Evolutionary conservation across 1,284 basidiomycete genomes (phyloP).

Genomic region (Malassezia equina): DNA sequence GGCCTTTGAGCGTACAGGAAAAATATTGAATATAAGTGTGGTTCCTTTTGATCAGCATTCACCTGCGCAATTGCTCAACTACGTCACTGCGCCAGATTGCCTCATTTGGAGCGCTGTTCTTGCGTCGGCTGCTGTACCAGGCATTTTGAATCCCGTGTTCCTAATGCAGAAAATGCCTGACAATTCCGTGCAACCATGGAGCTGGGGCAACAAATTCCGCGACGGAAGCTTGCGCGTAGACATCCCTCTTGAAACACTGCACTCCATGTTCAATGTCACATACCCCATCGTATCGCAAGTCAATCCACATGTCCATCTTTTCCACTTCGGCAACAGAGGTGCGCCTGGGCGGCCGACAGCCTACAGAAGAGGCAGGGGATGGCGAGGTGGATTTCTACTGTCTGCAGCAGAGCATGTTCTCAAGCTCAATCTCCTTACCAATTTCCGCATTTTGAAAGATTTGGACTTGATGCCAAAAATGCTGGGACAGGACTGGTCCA

Average conservation of each 20-base stretch:
- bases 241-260: conserved; percentile 82
- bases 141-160: conserved; percentile 56
- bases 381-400: conserved; percentile 74
- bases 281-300: conserved; percentile 91
- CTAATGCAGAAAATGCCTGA: conserved; percentile 82
- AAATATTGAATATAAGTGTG: conserved; percentile 83
- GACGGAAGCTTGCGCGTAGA: conserved; percentile 57
- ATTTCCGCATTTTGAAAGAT: conserved; percentile 44
- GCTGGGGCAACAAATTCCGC: conserved; percentile 60
- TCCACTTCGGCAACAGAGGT: conserved; percentile 88
- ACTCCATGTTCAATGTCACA: conserved; percentile 63
- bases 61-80: conserved; percentile 88
- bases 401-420: conserved; percentile 48
- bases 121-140: conserved; percentile 44
- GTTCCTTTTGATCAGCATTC: conserved; percentile 81
- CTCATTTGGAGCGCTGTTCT: conserved; percentile 54
- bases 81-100: conserved; percentile 83
- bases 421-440: conserved; percentile 41
- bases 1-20: conserved; percentile 80
- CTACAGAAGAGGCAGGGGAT: conserved; percentile 73
- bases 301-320: conserved; percentile 95
- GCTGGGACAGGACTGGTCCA: conserved; percentile 42
- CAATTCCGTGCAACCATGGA: conserved; percentile 78
- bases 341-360: conserved; percentile 87
- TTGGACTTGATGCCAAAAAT: conserved; percentile 40